A percentile compares a stretch with the other conserved stretches of the same genome.
Conservation (phyloP, 2,329 filamentous ascomycete species). For the Chaetomiaceae sp. region DNA sequence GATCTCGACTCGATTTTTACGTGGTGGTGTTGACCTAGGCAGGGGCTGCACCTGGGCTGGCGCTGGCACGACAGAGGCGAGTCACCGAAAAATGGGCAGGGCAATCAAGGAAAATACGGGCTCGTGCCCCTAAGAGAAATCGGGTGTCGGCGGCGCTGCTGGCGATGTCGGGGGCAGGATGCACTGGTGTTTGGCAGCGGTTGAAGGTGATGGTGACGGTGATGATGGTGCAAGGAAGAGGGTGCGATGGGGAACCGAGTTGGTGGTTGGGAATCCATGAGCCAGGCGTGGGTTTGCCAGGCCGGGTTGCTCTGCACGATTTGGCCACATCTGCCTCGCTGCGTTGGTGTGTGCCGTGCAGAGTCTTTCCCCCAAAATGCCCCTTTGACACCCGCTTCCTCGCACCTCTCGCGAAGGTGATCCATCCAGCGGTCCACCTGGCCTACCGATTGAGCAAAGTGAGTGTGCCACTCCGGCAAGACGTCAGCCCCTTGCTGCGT, state of each 20-base stretch:
- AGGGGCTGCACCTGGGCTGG: slow-evolving; percentile 12
- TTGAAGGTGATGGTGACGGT: slow-evolving; percentile 14
- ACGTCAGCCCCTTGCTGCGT: slow-evolving; percentile 20
- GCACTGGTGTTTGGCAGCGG: slow-evolving; percentile 16
- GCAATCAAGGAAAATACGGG: slow-evolving; percentile 18
- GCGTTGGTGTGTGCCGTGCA: slow-evolving; percentile 28
- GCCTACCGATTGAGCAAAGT: slow-evolving; percentile 25
- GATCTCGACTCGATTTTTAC: slow-evolving; percentile 1
- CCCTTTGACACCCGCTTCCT: slow-evolving; percentile 30
- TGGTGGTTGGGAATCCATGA: slow-evolving; percentile 22
- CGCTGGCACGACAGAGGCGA: slow-evolving; percentile 11
- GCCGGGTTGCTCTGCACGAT: slow-evolving; percentile 24
- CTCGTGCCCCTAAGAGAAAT: slow-evolving; percentile 1
- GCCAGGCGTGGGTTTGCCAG: slow-evolving; percentile 20
- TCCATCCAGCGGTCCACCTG: slow-evolving; percentile 25
- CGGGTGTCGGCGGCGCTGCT: slow-evolving; percentile 17
- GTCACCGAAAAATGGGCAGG: slow-evolving; percentile 13
- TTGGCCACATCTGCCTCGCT: slow-evolving; percentile 28
- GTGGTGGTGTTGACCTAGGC: slow-evolving; percentile 3
- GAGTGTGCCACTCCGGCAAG: slow-evolving; percentile 22
- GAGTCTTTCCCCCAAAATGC: slow-evolving; percentile 27
- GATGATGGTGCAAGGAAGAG: slow-evolving; percentile 15
- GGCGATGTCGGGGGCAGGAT: slow-evolving; percentile 18
- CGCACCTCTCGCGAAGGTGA: slow-evolving; percentile 30
- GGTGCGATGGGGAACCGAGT: slow-evolving; percentile 13